Evolutionary conservation across 306 rosid species (phyloP).

Genomic region (Gastrolobium villosum): DNA sequence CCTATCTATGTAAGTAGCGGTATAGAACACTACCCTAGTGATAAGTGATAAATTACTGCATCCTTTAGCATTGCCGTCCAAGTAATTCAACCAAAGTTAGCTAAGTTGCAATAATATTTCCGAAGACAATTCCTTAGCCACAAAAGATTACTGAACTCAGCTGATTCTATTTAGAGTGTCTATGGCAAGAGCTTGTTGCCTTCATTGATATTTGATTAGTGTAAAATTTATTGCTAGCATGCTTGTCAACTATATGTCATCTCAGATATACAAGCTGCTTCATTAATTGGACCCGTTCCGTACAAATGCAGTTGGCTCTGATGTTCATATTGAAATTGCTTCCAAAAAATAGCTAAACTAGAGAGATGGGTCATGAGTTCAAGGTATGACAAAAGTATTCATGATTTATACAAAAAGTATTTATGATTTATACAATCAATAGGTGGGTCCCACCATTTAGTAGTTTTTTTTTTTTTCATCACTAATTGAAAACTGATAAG

Average conservation of each 20-base stretch:
- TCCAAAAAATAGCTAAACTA: slow-evolving; percentile 31
- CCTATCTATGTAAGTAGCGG: not conserved
- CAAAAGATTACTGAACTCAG: not conserved
- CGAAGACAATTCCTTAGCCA: not conserved
- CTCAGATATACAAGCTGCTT: slow-evolving; percentile 22
- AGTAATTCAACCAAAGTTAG: slow-evolving; percentile 15
- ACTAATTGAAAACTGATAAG: not conserved
- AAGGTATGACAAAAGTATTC: slow-evolving; percentile 15
- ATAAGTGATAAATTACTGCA: not conserved
- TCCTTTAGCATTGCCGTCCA: slow-evolving; percentile 34
- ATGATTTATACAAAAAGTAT: slow-evolving; percentile 1
- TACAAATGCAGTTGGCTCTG: slow-evolving; percentile 1
- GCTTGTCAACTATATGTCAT: slow-evolving; percentile 27
- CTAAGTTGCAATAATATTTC: slow-evolving; percentile 2
- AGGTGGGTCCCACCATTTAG: no score
- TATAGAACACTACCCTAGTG: not conserved
- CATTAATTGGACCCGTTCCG: slow-evolving; percentile 10
- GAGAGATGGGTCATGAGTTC: slow-evolving; percentile 14
- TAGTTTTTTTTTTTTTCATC: not conserved
- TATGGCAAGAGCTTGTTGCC: slow-evolving; percentile 1
- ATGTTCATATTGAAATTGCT: slow-evolving; percentile 17
- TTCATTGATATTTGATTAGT: slow-evolving; percentile 15
- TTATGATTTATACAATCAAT: slow-evolving; percentile 10
- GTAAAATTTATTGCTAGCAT: not conserved
- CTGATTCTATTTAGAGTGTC: slow-evolving; percentile 2